Evolutionary conservation across 108 stramenopile genomes (phyloP), one percentile per base, ranked within the genome.

Genomic region (Cyclotella atomus): DNA sequence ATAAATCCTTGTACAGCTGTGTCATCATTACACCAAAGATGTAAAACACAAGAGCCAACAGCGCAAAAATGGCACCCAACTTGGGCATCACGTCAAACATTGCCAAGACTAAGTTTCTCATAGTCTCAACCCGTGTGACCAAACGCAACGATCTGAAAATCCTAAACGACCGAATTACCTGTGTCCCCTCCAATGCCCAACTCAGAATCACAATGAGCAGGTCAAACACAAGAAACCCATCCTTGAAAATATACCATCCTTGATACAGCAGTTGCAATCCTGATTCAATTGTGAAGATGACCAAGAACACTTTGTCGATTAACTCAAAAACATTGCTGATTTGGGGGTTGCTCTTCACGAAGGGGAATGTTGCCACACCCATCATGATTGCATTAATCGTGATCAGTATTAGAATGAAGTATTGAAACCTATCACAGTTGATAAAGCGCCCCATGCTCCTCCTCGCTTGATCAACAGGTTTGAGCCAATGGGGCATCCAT

Each of bases 171-270:
- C 91, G 87, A 34, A 90, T 84, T 30, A 92, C 75, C 71, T 90
- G 89, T 24, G 87, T 59, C 24, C 54, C 59, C 14, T 65, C 45
- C 47, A 91, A 79, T n/a, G 84, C 65, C 91, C 91, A 92, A 59
- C 81, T 82, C 23, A 83, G 63, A 17, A 80, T 21, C 28, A 92
- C 87, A 55, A 92, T 75, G 20, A 88, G 41, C n/a, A 90, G 59
- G 75, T 92, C 91, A 77, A 92, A 92, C 19, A 82, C 65, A 1
- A 92, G 76, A 85, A 88, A 92, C 35, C 84, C 83, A 64, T 92
- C 91, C 29, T 69, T 49, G 21, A 88, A 70, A 12, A 92, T 62
- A 49, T 55, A 47, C 63, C 59, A 82, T 0, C 89, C 89, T 21
- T 66, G 84, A 68, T 81, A 88, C 0, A 87, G 44, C 28, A 89